Conservation (phyloP, 257 asterid genomes). For the Penstemon barbatus region DNA sequence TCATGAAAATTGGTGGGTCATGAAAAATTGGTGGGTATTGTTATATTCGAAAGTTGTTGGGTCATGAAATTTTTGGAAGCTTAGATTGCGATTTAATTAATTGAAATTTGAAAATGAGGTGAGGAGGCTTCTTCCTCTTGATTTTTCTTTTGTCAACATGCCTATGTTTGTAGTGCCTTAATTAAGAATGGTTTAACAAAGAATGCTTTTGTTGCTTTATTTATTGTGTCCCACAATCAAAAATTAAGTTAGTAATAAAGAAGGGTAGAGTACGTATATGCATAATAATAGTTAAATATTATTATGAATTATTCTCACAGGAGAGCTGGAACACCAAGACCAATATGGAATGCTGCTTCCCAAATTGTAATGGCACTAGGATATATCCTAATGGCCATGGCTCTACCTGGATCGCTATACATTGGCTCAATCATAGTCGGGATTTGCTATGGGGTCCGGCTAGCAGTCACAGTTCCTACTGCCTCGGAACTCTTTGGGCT, state of each 20-base stretch:
- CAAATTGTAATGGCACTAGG: conserved; percentile 70
- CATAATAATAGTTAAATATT: too few relatives aligned
- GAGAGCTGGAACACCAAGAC: conserved; percentile 65
- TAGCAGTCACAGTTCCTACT: conserved; percentile 57
- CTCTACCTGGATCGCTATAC: conserved; percentile 64
- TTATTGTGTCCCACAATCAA: too few relatives aligned
- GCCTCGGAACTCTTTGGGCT: conserved; percentile 87
- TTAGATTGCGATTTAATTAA: too few relatives aligned
- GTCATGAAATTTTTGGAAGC: background rate
- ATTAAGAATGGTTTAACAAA: too few relatives aligned
- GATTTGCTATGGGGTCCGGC: conserved; percentile 63
- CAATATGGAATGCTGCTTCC: conserved; percentile 75
- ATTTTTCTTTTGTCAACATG: background rate
- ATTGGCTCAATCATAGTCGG: conserved; percentile 72
- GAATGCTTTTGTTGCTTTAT: too few relatives aligned
- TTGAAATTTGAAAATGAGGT: too few relatives aligned
- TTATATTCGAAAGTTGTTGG: background rate
- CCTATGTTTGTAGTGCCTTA: background rate
- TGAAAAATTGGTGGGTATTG: background rate
- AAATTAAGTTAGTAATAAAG: too few relatives aligned
- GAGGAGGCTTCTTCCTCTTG: too few relatives aligned
- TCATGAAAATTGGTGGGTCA: background rate
- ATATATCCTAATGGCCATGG: conserved; percentile 60
- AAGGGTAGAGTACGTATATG: too few relatives aligned
- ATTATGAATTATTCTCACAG: conserved; percentile 30